Evolutionary conservation across 169 alveolate genomes (phyloP).

Genomic region (Babesia bovis): DNA sequence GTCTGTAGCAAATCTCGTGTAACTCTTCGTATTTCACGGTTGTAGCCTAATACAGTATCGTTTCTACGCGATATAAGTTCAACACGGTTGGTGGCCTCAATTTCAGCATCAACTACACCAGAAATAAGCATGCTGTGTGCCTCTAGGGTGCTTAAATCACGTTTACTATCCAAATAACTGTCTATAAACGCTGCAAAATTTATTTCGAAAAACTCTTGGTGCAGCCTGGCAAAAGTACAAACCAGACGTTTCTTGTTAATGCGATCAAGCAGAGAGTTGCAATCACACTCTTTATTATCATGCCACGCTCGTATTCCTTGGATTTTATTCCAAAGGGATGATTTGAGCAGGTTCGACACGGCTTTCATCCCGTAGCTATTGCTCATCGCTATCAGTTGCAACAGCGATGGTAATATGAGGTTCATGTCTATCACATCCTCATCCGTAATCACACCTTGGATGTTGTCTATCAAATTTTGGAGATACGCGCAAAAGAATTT

Average conservation of each 20-base stretch:
- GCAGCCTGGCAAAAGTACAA: conserved; percentile 22
- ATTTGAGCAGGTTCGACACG: conserved; percentile 18
- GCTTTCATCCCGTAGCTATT: conserved; percentile 17
- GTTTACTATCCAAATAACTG: neutral
- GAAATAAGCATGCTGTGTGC: conserved; percentile 16
- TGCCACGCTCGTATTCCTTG: conserved; percentile 10
- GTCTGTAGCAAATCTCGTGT: conserved; percentile 5
- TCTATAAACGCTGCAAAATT: conserved; percentile 10
- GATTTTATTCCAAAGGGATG: conserved; percentile 28
- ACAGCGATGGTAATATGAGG: conserved; percentile 8
- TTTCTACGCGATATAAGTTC: conserved; percentile 21
- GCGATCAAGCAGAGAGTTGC: conserved; percentile 34
- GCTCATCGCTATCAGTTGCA: conserved; percentile 6
- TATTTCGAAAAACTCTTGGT: conserved; percentile 13
- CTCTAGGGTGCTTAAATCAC: neutral
- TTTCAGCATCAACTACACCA: conserved; percentile 22
- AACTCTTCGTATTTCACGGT: conserved; percentile 26
- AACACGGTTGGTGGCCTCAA: conserved; percentile 4
- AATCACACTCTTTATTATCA: conserved; percentile 16
- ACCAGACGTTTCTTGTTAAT: conserved; percentile 4
- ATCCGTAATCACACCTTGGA: conserved; percentile 17
- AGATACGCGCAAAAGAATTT: conserved; percentile 23
- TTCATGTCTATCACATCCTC: conserved; percentile 34
- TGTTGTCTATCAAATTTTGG: neutral
- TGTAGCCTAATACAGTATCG: conserved; percentile 8